A percentile compares a stretch with the other conserved stretches of the same genome.
Conservation (phyloP, 179 eudicot species). For the Vitellaria paradoxa region DNA sequence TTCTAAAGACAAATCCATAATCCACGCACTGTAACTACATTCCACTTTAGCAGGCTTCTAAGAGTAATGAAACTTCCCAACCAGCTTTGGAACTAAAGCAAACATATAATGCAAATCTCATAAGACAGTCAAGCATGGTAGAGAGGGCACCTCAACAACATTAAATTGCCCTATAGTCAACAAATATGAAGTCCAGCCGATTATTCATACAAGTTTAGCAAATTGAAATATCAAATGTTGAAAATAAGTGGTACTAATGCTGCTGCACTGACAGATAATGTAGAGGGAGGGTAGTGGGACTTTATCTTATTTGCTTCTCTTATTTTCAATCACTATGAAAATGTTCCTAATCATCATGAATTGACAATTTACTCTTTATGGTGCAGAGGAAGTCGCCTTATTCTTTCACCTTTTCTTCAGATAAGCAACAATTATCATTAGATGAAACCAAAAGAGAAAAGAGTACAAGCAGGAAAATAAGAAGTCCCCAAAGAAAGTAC, state of each 20-base stretch:
- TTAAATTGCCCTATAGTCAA: not conserved
- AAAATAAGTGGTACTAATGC: not conserved
- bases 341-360: not conserved
- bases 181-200: not conserved
- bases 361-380: too few species aligned
- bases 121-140: not conserved
- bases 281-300: not conserved
- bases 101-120: not conserved
- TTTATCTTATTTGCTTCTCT: not conserved
- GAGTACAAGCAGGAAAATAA: too few species aligned
- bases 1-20: too few species aligned
- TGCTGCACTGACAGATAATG: too few species aligned
- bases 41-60: too few species aligned
- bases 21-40: too few species aligned
- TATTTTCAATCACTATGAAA: not conserved
- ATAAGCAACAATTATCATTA: too few species aligned
- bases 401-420: not conserved
- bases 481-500: too few species aligned
- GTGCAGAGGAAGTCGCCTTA: not conserved
- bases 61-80: not conserved
- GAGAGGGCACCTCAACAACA: not conserved
- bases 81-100: not conserved
- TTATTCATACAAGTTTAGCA: not conserved
- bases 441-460: too few species aligned
- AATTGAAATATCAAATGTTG: not conserved